Base-by-base conservation (phyloP, 78 protist species). In the Diacronema lutheri region DNA sequence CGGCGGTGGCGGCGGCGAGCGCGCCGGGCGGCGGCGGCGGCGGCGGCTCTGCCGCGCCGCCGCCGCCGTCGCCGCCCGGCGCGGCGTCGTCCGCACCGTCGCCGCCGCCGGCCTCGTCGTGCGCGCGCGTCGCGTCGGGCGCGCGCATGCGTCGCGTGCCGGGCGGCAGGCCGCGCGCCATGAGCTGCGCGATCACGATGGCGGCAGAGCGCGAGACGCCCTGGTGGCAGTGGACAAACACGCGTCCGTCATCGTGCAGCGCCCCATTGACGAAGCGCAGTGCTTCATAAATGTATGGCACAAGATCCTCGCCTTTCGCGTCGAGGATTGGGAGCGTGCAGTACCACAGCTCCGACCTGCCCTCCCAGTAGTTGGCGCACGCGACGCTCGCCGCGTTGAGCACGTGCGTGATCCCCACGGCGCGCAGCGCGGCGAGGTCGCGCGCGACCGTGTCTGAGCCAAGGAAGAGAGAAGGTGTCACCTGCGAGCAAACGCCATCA, bases 181-280 rank as follows among this genome's bases (percentile, higher is more conserved):
- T 68, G 21, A 68, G 10, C n/a, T 68, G 23, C 9, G 76, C 76
- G 55, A 38, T 38, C 50, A 29, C 76, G 76, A 68, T 1, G 29
- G 76, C 20, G 12, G 76, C 46, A 1, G 76, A 68, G 46, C 76
- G 76, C 9, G 76, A 68, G 76, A 68, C 76, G 50, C 76, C 76
- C 26, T 35, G 50, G 2, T 68, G 76, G 76, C 76, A 68, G n/a
- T 68, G 76, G 29, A 68, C 46, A 21, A 68, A 12, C 35, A 38
- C 76, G 21, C 14, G 5, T 25, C 76, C 76, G 76, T 50, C 76
- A 16, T 16, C 1, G 50, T 9, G 13, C n/a, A 68, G 26, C 4
- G 76, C 76, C 46, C 46, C 16, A 50, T 37, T 25, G 46, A 68
- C 3, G 50, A 68, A 68, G 21, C 1, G n/a, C n/a, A 68, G 50